A percentile compares a stretch with the other conserved stretches of the same genome.
Conservation (phyloP, 1,139 yeast genomes). For the Protomyces gravidus region DNA sequence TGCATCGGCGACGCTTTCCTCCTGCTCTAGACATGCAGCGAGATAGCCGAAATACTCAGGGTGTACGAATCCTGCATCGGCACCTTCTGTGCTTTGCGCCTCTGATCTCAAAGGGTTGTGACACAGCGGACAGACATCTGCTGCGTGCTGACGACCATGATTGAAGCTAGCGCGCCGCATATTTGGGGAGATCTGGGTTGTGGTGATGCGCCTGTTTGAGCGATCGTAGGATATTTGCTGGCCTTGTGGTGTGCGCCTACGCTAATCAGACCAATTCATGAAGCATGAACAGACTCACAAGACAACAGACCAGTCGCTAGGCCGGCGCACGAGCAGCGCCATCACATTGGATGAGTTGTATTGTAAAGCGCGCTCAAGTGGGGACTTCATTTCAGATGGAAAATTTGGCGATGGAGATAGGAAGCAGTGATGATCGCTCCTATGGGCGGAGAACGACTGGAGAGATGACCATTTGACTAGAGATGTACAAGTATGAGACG, state of each 20-base stretch:
- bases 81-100: not conserved
- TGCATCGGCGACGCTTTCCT: slow-evolving; percentile 8
- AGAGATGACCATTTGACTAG: too few species aligned
- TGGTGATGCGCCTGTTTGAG: not conserved
- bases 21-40: slow-evolving; percentile 16
- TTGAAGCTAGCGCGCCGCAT: not conserved
- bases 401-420: too few species aligned
- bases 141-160: not conserved
- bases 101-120: not conserved
- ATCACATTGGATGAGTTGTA: slow-evolving; percentile 4
- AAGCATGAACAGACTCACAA: not conserved
- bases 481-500: too few species aligned
- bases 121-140: slow-evolving; percentile 16
- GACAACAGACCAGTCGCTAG: slow-evolving; percentile 26
- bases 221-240: not conserved
- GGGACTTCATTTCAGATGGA: too few species aligned
- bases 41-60: slow-evolving; percentile 24
- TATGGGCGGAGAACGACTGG: too few species aligned
- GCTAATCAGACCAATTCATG: not conserved
- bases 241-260: slow-evolving; percentile 5
- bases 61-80: slow-evolving; percentile 9
- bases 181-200: not conserved
- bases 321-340: slow-evolving; percentile 19
- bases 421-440: too few species aligned
- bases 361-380: too few species aligned